Evolutionary conservation across 257 asterid genomes (phyloP), one percentile per base, ranked within the genome.

Genomic region (Perilla frutescens): DNA sequence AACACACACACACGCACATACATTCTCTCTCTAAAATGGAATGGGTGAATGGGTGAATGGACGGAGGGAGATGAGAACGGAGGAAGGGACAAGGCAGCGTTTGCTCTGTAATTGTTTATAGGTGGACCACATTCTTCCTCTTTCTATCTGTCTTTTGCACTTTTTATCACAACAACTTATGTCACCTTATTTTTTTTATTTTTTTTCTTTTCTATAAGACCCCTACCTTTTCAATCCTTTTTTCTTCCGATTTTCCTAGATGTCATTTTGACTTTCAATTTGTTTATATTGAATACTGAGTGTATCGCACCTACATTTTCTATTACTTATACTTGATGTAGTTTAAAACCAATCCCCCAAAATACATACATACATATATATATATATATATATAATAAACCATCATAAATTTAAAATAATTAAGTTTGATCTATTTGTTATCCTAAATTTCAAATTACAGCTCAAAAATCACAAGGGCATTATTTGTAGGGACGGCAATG

Each of bases 51-150:
- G 74, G 76, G 62, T 45, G 80, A 53, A 36, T 4, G 69, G 72
- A 39, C 15, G 73, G 73, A 67, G 75, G 71, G 79, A 79, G 76
- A 71, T 37, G 80, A 81, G 76, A 83, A 70, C 83, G 78, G 80
- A 82, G 78, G 65, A 80, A 80, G 73, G 61, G 85, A 86, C 87
- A 77, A 72, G 14, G 53, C 51, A 39, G 44, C 5, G 59, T 14
- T 72, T 13, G 55, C 74, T 56, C 77, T 73, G 71, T 72, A 73
- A 13, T 67, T 79, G 71, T 78, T 55, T 29, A 32, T 31, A 6
- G 51, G 37, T 76, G 89, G 89, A 67, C 85, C 87, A 71, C 71
- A 34, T n/a, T 66, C 59, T 57, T 37, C 43, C 55, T 64, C 60
- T 58, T 29, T 59, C 61, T 66, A 45, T 53, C 29, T 51, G 44